phyloP scores from a whole-genome alignment of 345 rosid species.

The Eutrema yunnanense region DNA sequence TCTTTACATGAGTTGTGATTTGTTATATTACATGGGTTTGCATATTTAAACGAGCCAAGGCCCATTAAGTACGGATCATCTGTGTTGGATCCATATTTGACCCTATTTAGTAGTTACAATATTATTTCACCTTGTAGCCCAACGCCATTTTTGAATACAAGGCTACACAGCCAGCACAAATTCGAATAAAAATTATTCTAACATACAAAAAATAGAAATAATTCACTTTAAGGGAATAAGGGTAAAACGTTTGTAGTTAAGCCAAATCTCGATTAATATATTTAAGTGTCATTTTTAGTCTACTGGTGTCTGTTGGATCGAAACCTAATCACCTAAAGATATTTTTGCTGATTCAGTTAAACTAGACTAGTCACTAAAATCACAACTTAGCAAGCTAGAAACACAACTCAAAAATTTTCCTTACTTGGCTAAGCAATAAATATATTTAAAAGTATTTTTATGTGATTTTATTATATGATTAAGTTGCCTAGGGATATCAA shows the following conservation, averaged over 20 bases:
- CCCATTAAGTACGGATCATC: background rate
- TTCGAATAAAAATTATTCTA: background rate
- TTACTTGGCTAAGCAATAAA: no score
- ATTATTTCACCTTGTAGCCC: background rate
- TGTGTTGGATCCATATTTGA: background rate
- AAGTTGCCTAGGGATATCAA: background rate
- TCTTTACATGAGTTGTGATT: background rate
- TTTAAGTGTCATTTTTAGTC: background rate
- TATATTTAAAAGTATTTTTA: background rate
- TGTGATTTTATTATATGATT: background rate
- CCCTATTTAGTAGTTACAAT: background rate
- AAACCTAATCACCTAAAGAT: no score
- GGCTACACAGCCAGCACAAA: no score
- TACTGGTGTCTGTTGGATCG: no score
- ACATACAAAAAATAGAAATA: background rate
- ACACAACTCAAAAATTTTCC: background rate
- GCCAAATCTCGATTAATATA: background rate
- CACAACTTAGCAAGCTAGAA: background rate
- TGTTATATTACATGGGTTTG: background rate
- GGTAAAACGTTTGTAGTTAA: background rate
- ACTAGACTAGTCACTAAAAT: background rate
- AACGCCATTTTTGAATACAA: background rate
- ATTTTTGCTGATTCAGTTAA: background rate
- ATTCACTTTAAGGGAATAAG: background rate
- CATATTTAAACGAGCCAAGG: background rate